Conservation (phyloP, 2,329 filamentous ascomycete genomes). For the Pseudogymnoascus sp. region DNA sequence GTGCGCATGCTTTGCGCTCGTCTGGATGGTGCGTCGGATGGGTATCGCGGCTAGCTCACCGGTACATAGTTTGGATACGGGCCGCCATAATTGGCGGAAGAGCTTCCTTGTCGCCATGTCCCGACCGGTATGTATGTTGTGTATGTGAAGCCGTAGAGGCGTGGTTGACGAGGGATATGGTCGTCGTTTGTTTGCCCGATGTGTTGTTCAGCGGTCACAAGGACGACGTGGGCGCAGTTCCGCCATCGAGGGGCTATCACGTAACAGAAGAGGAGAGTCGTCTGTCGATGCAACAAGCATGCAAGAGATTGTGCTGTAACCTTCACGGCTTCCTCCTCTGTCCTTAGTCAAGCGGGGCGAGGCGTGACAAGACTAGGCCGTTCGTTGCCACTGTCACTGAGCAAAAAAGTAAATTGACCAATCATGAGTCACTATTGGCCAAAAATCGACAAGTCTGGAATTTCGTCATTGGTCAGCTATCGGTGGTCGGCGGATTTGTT, state of each 20-base stretch:
- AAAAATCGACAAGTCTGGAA: not conserved
- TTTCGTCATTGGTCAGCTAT: not conserved
- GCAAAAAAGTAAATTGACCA: not conserved
- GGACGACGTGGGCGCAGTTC: not conserved
- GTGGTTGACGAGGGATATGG: not conserved
- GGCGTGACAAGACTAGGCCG: not conserved
- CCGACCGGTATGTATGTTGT: not conserved
- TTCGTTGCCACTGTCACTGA: not conserved
- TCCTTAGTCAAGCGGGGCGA: not conserved
- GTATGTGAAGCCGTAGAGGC: not conserved
- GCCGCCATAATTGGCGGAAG: not conserved
- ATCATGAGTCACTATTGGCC: not conserved
- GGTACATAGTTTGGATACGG: not conserved
- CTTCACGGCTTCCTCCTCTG: slow-evolving; percentile 1
- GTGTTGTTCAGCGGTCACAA: slow-evolving; percentile 1
- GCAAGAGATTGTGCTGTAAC: slow-evolving; percentile 1
- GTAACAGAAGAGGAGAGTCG: not conserved
- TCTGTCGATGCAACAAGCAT: not conserved
- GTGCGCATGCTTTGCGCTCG: not conserved
- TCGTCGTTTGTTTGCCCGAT: not conserved
- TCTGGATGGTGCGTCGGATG: not conserved
- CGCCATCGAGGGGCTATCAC: not conserved
- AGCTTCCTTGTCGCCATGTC: not conserved
- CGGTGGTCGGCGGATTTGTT: not conserved
- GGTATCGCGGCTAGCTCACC: not conserved